phyloP scores from a whole-genome alignment of 2,329 filamentous ascomycete genomes.

The Pseudogymnoascus sp. region DNA sequence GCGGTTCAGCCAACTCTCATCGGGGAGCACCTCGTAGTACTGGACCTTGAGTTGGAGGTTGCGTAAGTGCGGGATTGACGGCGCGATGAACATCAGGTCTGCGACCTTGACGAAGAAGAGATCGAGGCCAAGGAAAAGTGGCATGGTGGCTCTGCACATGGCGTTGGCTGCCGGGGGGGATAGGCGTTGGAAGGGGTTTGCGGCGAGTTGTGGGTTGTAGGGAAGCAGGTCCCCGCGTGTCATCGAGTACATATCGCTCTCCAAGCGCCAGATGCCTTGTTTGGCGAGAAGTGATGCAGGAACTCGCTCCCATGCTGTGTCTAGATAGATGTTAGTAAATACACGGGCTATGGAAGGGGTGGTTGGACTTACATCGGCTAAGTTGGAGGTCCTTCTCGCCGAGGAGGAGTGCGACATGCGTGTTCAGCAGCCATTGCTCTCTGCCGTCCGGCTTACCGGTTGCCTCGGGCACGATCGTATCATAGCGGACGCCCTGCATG shows the following conservation, averaged over 20 bases:
- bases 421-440: conserved; percentile 59
- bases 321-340: conserved; percentile 29
- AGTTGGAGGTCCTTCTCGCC: conserved; percentile 56
- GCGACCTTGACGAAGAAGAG: conserved; percentile 63
- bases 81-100: conserved; percentile 51
- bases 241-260: conserved; percentile 48
- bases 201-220: conserved; percentile 43
- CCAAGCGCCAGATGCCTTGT: conserved; percentile 48
- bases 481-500: conserved; percentile 54
- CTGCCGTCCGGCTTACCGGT: conserved; percentile 47
- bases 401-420: conserved; percentile 52
- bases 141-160: neutral
- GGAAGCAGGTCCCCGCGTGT: conserved; percentile 41
- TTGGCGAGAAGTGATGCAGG: conserved; percentile 48
- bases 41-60: conserved; percentile 46
- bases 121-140: conserved; percentile 42
- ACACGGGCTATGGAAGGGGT: neutral
- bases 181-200: conserved; percentile 13
- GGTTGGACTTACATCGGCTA: conserved; percentile 44
- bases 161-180: conserved; percentile 37
- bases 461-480: conserved; percentile 48
- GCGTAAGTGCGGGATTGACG: conserved; percentile 49
- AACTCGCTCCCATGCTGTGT: conserved; percentile 49
- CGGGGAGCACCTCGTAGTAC: conserved; percentile 41
- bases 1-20: conserved; percentile 12